A percentile compares a stretch with the other conserved stretches of the same genome.
Evolutionary conservation across 106 monocot genomes (phyloP).

Genomic region (Triglochin maritima): DNA sequence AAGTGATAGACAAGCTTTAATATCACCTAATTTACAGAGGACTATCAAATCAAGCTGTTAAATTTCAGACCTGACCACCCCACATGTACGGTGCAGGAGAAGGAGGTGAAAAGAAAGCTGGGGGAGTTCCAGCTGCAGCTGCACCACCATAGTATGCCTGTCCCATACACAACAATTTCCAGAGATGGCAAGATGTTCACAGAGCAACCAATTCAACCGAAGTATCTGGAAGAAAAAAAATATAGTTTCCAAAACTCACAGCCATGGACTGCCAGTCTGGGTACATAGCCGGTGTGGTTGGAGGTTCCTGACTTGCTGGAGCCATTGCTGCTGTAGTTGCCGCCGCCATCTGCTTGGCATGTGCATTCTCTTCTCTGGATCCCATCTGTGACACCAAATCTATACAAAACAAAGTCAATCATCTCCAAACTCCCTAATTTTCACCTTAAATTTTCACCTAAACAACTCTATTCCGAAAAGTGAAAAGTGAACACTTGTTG

Average conservation of each 20-base stretch:
- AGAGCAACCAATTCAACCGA: not conserved
- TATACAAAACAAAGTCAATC: not conserved
- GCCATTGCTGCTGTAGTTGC: not conserved
- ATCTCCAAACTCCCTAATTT: not conserved
- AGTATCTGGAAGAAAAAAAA: not conserved
- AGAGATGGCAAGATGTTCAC: not conserved
- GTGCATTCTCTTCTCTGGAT: constrained; percentile 2
- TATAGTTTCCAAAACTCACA: not conserved
- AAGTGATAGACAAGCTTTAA: not conserved
- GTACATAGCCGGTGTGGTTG: constrained; percentile 2
- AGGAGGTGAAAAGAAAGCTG: constrained; percentile 8
- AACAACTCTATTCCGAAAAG: not conserved
- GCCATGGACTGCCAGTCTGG: constrained; percentile 10
- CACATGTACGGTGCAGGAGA: constrained; percentile 9
- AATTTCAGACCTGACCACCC: constrained; percentile 1
- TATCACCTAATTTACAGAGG: not conserved
- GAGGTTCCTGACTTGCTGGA: constrained; percentile 2
- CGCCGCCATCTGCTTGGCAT: not conserved
- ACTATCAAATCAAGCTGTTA: not conserved
- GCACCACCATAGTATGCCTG: constrained; percentile 10
- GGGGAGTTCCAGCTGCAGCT: constrained; percentile 4
- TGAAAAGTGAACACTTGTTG: not conserved
- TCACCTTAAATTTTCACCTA: not conserved
- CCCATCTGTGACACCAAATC: constrained; percentile 1
- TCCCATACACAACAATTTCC: not conserved